Percentiles rank a stretch among this genome's conserved stretches.
Conservation (phyloP, 2,329 filamentous ascomycete species). For the Calonectria pseudoreteaudii region DNA sequence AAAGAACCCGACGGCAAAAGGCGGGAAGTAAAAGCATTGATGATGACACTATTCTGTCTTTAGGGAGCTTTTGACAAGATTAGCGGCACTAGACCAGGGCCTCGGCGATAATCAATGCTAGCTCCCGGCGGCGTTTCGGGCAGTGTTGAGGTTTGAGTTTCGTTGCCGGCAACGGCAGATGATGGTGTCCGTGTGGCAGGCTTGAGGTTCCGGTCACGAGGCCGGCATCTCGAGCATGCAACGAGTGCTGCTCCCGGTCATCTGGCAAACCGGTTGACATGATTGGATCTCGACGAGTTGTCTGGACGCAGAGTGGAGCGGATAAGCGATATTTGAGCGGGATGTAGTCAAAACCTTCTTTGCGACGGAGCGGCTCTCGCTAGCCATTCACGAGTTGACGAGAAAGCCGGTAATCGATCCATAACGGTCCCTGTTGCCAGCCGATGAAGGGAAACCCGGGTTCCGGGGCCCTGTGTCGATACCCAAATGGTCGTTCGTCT, state of each 20-base stretch:
- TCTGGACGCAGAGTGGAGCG: not conserved
- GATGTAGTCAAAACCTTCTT: slow-evolving; percentile 2
- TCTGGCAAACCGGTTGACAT: not conserved
- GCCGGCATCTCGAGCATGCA: not conserved
- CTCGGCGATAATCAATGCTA: slow-evolving; percentile 1
- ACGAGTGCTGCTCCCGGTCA: not conserved
- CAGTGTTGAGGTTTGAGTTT: not conserved
- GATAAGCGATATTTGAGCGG: slow-evolving; percentile 3
- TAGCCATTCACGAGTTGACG: not conserved
- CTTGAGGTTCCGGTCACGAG: not conserved
- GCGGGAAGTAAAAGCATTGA: not conserved
- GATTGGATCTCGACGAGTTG: not conserved
- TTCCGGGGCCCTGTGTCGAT: not conserved
- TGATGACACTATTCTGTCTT: not conserved
- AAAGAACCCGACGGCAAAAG: not conserved
- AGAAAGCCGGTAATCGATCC: not conserved
- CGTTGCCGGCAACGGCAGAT: not conserved
- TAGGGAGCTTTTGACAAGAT: not conserved
- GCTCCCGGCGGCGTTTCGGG: not conserved
- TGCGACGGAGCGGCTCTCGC: not conserved
- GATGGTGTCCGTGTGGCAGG: not conserved
- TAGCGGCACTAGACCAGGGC: not conserved
- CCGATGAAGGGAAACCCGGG: not conserved
- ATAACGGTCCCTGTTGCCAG: not conserved
- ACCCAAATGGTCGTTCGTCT: slow-evolving; percentile 2